Base-by-base conservation (phyloP, 345 rosid species). In the Hypericum perforatum region DNA sequence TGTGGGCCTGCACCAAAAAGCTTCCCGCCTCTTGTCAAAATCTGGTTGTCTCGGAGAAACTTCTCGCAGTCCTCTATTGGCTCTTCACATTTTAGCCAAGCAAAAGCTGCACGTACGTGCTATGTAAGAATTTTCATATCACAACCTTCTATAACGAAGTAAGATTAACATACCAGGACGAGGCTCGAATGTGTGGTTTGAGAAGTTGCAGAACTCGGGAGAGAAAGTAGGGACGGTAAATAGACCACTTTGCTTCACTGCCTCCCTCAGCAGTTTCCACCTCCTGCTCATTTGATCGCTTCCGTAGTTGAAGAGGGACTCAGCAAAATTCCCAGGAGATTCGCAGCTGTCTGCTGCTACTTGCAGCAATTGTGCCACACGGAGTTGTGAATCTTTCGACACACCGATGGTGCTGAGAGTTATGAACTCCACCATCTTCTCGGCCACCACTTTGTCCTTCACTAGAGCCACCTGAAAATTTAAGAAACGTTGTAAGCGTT, bases 391-490 rank as follows among this genome's bases (percentile, higher is more conserved):
- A 53, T 85, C 92, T 76, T 80, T 87, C 0, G 98, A 91, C 45
- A 87, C 98, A 0, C 98, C 98, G 0, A 87, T 85, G 43, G 87
- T 76, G 75, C 67, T 85, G 61, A 91, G 76, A 74, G 85, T 96
- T 11, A 91, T 73, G 70, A 63, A 91, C 47, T 85, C 86, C 13
- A 75, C 77, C 95, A 91, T 91, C 63, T 74, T 82, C 63, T 57
- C 70, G 1, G 95, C 96, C 7, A 85, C 73, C 38, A 68, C 77
- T 49, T 41, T 57, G 62, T 88, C 95, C 70, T 85, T 85, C 9
- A 91, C 82, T 41, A 91, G 76, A 11, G 90, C 96, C 98, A 87
- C 36, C 98, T 86, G 74, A 46, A 5, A 16, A 22, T 12, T 22
- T 16, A 14, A 37, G 8, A 0, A 53, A 0, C 41, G n/a, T n/a